Evolutionary conservation across 129 eudicot species (phyloP).

Genomic region (Escallonia herrerae): DNA sequence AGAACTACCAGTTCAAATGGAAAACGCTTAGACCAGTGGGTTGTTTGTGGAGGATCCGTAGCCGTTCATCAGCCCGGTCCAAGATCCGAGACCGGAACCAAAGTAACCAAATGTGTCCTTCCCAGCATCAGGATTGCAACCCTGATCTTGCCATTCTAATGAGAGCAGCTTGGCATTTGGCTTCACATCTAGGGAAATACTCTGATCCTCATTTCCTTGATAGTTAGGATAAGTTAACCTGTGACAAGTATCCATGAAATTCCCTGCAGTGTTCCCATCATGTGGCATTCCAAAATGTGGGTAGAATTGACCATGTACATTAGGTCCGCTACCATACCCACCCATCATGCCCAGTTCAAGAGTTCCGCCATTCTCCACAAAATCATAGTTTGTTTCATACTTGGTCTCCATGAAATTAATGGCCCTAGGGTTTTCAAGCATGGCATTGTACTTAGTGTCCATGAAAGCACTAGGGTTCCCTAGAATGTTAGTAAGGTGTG

Average conservation of each 20-base stretch:
- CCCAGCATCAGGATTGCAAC: slow-evolving; percentile 29
- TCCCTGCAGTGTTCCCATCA: slow-evolving; percentile 21
- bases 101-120: slow-evolving; percentile 38
- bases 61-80: slow-evolving; percentile 75
- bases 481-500: slow-evolving; percentile 24
- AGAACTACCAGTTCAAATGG: not conserved
- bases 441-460: slow-evolving; percentile 30
- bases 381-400: slow-evolving; percentile 16
- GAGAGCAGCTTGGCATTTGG: slow-evolving; percentile 64
- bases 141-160: slow-evolving; percentile 86
- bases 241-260: slow-evolving; percentile 39
- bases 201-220: slow-evolving; percentile 22
- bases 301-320: slow-evolving; percentile 21
- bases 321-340: slow-evolving; percentile 21
- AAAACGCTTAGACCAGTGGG: slow-evolving; percentile 39
- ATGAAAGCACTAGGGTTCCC: slow-evolving; percentile 17
- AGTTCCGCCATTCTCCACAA: slow-evolving; percentile 28
- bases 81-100: slow-evolving; percentile 52
- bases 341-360: slow-evolving; percentile 30
- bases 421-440: slow-evolving; percentile 46
- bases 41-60: slow-evolving; percentile 65
- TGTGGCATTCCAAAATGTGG: slow-evolving; percentile 53
- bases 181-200: slow-evolving; percentile 45
- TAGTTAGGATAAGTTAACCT: slow-evolving; percentile 41
- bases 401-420: slow-evolving; percentile 52